Percentiles rank a stretch among this genome's conserved stretches.
These are phyloP conservation scores for Rhytidhysteron rufulum DNA, from an alignment of 2,329 filamentous ascomycete species.

Conservation along the genomic window DNA sequence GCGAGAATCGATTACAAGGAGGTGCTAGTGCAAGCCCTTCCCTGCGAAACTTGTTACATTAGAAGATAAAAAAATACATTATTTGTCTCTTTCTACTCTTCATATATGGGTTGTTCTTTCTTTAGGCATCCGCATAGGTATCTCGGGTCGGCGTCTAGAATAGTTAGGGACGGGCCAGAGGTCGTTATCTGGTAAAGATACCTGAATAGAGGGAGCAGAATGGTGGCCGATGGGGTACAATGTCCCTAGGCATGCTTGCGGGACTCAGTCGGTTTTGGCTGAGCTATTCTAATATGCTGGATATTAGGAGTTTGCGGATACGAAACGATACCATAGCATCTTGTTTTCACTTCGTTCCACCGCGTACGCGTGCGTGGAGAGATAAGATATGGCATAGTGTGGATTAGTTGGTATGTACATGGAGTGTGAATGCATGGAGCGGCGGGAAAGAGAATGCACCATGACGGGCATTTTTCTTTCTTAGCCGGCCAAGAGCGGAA, in stretches of 20 bases:
- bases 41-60: slow-evolving; percentile 46
- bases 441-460: too few relatives aligned
- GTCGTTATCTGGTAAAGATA: neutral
- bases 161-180: neutral
- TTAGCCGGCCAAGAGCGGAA: too few relatives aligned
- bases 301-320: slow-evolving; percentile 3
- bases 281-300: neutral
- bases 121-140: slow-evolving; percentile 5
- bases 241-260: too few relatives aligned
- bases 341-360: slow-evolving; percentile 1
- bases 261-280: neutral
- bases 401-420: too few relatives aligned
- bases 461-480: too few relatives aligned
- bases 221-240: too few relatives aligned
- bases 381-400: too few relatives aligned
- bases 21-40: slow-evolving; percentile 47
- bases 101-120: slow-evolving; percentile 5
- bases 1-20: slow-evolving; percentile 27
- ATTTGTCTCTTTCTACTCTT: slow-evolving; percentile 7
- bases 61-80: too few relatives aligned
- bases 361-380: too few relatives aligned
- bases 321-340: slow-evolving; percentile 2
- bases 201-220: too few relatives aligned
- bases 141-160: slow-evolving; percentile 8
- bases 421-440: too few relatives aligned